Conservation (phyloP, 495 filamentous ascomycete genomes). For the Annulohypoxylon nitens region DNA sequence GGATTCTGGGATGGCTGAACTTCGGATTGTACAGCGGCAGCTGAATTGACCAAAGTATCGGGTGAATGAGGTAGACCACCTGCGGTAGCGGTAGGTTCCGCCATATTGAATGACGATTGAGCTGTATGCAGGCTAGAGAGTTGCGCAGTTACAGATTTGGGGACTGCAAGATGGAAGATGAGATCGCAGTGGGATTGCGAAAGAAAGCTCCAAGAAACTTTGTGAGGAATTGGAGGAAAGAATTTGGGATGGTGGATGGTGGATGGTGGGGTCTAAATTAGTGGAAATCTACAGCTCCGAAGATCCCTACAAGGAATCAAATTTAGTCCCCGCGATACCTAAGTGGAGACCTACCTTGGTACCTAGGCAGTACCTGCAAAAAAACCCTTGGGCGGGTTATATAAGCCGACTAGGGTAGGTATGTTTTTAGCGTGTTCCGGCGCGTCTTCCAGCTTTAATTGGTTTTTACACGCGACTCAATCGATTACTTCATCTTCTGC, state of each 20-base stretch:
- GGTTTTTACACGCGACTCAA: conserved; percentile 45
- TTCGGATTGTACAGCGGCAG: background rate
- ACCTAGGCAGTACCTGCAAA: conserved; percentile 4
- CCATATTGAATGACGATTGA: conserved; percentile 10
- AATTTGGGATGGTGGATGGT: no score
- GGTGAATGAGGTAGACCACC: background rate
- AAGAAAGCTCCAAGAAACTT: background rate
- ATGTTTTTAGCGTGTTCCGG: conserved; percentile 41
- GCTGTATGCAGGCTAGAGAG: background rate
- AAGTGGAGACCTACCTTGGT: background rate
- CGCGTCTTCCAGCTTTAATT: conserved; percentile 51
- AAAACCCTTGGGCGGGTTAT: background rate
- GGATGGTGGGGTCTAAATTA: conserved; percentile 3
- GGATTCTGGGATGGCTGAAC: conserved; percentile 4
- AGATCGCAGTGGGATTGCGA: background rate
- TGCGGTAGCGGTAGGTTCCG: background rate
- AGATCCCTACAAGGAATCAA: background rate
- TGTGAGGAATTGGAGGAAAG: background rate
- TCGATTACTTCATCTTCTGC: background rate
- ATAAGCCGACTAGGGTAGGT: background rate
- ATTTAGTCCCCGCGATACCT: background rate
- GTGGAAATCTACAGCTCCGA: background rate
- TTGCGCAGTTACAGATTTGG: background rate
- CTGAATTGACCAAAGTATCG: background rate
- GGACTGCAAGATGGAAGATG: no score